These are phyloP conservation scores for Naganishia friedmannii DNA, from an alignment of 768 basidiomycete genomes.

Conservation along the genomic window DNA sequence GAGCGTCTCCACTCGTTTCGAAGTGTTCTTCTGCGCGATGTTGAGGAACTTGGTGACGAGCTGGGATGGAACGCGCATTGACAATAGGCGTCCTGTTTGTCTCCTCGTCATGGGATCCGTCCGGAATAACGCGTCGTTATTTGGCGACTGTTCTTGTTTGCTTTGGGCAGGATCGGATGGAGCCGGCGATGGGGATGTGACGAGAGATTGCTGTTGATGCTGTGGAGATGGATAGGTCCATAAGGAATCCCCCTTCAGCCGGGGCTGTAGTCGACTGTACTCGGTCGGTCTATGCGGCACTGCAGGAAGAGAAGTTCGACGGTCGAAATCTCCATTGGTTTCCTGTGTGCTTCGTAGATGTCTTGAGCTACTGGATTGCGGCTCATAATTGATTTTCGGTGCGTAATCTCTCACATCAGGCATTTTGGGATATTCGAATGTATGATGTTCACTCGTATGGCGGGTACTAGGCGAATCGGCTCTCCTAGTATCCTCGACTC, in stretches of 20 bases:
- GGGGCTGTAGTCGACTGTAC: conserved; percentile 4
- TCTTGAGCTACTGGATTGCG: not conserved
- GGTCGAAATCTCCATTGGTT: not conserved
- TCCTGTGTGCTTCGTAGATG: not conserved
- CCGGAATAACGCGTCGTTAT: not conserved
- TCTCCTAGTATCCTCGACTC: not conserved
- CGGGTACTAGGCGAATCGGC: not conserved
- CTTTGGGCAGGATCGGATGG: not conserved
- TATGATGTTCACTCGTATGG: not conserved
- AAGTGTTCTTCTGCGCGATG: conserved; percentile 75
- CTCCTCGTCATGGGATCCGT: conserved; percentile 27
- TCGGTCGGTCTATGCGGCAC: conserved; percentile 2
- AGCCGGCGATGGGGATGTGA: not conserved
- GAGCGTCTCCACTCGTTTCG: conserved; percentile 77
- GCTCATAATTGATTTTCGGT: not conserved
- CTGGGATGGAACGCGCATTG: conserved; percentile 67
- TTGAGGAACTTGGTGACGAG: conserved; percentile 72
- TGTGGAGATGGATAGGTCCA: not conserved
- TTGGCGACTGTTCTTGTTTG: not conserved
- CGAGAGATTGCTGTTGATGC: not conserved
- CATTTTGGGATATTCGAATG: conserved; percentile 21
- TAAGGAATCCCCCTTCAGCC: conserved; percentile 1
- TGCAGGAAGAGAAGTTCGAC: not conserved
- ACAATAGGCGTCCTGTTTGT: conserved; percentile 55
- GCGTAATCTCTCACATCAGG: conserved; percentile 1